A percentile compares a stretch with the other conserved stretches of the same genome.
Conservation (phyloP, 208 protist genomes). For the Eutreptiella sp. region DNA sequence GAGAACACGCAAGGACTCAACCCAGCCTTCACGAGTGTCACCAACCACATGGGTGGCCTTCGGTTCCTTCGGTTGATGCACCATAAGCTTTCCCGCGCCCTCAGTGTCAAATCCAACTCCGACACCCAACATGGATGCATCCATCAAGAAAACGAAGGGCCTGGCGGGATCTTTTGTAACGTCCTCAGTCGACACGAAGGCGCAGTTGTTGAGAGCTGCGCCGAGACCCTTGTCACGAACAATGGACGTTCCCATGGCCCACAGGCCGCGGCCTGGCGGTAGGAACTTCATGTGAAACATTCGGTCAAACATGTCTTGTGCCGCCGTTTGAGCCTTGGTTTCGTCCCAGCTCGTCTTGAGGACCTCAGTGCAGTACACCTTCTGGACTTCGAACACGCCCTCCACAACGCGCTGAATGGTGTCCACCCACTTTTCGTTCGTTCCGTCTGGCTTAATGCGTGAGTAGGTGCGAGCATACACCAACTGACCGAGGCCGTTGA, state of each 20-base stretch:
- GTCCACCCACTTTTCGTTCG: conserved; percentile 62
- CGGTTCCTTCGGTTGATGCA: neutral
- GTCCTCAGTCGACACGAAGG: conserved; percentile 42
- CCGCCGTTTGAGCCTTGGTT: conserved; percentile 27
- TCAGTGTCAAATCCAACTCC: conserved; percentile 69
- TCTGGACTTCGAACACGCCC: conserved; percentile 65
- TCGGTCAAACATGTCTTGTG: conserved; percentile 55
- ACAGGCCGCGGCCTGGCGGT: conserved; percentile 58
- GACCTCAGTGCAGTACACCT: conserved; percentile 43
- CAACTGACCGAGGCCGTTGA: conserved; percentile 50
- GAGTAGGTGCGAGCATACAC: conserved; percentile 65
- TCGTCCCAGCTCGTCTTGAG: conserved; percentile 36
- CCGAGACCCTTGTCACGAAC: conserved; percentile 54
- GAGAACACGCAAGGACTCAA: conserved; percentile 44
- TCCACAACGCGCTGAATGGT: conserved; percentile 69
- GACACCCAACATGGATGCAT: conserved; percentile 64
- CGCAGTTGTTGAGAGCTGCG: conserved; percentile 71
- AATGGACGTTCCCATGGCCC: conserved; percentile 60
- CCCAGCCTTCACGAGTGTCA: conserved; percentile 53
- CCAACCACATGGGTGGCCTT: conserved; percentile 28
- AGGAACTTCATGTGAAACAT: conserved; percentile 75
- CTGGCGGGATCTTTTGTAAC: conserved; percentile 30
- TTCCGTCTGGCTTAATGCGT: conserved; percentile 39
- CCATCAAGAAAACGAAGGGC: conserved; percentile 70
- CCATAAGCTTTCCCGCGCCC: conserved; percentile 22